These are phyloP conservation scores for Alloascoidea hylecoeti DNA, from an alignment of 805 yeast genomes.

Conservation along the genomic window DNA sequence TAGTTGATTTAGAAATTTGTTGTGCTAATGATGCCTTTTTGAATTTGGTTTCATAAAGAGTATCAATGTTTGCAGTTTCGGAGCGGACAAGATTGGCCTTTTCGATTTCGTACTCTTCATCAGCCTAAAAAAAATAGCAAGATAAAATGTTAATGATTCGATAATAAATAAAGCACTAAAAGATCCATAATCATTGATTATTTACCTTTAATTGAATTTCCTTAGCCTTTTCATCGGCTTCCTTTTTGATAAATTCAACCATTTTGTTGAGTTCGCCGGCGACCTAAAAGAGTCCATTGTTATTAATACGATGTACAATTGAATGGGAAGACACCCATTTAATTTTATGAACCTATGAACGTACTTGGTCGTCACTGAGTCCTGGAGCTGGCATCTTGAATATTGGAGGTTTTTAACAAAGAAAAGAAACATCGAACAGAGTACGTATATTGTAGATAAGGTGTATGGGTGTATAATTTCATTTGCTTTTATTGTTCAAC, in stretches of 20 bases:
- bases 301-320: too few species aligned
- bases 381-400: slow-evolving; percentile 21
- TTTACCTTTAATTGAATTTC: slow-evolving; percentile 73
- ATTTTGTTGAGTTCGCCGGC: slow-evolving; percentile 92
- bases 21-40: slow-evolving; percentile 89
- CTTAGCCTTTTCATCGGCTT: slow-evolving; percentile 97
- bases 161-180: too few species aligned
- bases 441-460: too few species aligned
- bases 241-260: slow-evolving; percentile 98
- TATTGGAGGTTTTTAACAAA: not conserved
- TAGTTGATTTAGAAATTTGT: slow-evolving; percentile 90
- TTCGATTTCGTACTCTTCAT: slow-evolving; percentile 97
- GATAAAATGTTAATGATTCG: too few species aligned
- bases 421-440: too few species aligned
- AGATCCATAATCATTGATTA: too few species aligned
- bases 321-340: too few species aligned
- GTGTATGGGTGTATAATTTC: too few species aligned
- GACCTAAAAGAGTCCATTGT: too few species aligned
- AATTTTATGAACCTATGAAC: too few species aligned
- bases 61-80: slow-evolving; percentile 81
- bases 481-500: too few species aligned
- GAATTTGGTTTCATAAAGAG: slow-evolving; percentile 62
- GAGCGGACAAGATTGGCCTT: slow-evolving; percentile 90
- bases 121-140: slow-evolving; percentile 33
- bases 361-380: slow-evolving; percentile 33